phyloP scores from a whole-genome alignment of 805 yeast species.

The Zygosaccharomyces bailii region DNA sequence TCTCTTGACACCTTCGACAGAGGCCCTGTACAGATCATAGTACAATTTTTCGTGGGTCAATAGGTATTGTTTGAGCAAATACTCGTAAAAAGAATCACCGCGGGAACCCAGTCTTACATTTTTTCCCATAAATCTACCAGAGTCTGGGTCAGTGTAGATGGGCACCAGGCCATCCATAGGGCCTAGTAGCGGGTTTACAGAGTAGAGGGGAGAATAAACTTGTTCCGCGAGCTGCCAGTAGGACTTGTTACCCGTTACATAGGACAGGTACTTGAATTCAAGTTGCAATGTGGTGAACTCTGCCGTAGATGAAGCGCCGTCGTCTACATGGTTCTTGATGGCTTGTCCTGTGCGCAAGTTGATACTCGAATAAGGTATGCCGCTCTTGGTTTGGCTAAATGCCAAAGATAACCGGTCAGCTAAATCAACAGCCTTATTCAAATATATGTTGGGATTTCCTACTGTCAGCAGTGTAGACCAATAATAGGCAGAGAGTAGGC shows the following conservation, averaged over 20 bases:
- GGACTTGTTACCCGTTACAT: slow-evolving; percentile 70
- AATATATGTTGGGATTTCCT: slow-evolving; percentile 48
- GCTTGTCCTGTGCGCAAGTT: slow-evolving; percentile 67
- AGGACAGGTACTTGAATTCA: slow-evolving; percentile 78
- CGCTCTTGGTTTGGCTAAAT: slow-evolving; percentile 54
- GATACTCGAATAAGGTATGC: slow-evolving; percentile 76
- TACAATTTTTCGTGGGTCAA: slow-evolving; percentile 68
- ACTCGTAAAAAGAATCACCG: slow-evolving; percentile 93
- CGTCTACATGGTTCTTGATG: slow-evolving; percentile 55
- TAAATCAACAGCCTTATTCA: slow-evolving; percentile 74
- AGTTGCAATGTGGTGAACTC: slow-evolving; percentile 85
- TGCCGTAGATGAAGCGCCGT: slow-evolving; percentile 84
- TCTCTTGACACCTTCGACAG: slow-evolving; percentile 72
- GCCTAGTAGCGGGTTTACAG: slow-evolving; percentile 41
- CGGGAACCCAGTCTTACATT: slow-evolving; percentile 81
- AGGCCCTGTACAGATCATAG: slow-evolving; percentile 69
- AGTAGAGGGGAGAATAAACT: slow-evolving; percentile 66
- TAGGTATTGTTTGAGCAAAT: slow-evolving; percentile 77
- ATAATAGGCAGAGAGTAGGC: slow-evolving; percentile 78
- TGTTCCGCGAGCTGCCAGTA: slow-evolving; percentile 80
- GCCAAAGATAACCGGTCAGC: slow-evolving; percentile 73
- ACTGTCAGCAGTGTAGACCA: slow-evolving; percentile 50
- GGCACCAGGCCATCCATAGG: slow-evolving; percentile 72
- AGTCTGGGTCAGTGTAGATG: slow-evolving; percentile 69
- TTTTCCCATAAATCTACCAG: slow-evolving; percentile 62